Percentiles rank a stretch among this genome's conserved stretches.
These are phyloP conservation scores for Ophiostoma piceae DNA, from an alignment of 2,329 filamentous ascomycete genomes.

Conservation along the genomic window DNA sequence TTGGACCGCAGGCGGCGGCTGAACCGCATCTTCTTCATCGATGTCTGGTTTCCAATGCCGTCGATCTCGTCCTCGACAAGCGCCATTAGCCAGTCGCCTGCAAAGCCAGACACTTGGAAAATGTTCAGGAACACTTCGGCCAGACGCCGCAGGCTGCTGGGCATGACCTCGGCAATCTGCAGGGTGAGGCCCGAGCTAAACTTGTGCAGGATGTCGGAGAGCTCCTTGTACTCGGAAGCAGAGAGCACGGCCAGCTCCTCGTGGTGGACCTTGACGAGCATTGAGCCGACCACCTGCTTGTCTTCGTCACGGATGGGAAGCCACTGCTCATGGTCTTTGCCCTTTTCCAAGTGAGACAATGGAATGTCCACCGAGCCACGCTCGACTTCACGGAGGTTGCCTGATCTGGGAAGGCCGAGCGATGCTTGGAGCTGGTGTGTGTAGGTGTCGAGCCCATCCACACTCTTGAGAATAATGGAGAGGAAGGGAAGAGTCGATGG, in stretches of 20 bases:
- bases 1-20: conserved; percentile 65
- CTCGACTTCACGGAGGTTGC: conserved; percentile 46
- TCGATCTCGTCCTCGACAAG: conserved; percentile 97
- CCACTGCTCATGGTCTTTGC: conserved; percentile 81
- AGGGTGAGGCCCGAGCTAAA: conserved; percentile 80
- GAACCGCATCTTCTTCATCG: conserved; percentile 68
- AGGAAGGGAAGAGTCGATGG: conserved; percentile 63
- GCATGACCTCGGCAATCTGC: conserved; percentile 74
- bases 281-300: conserved; percentile 71
- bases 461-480: conserved; percentile 65
- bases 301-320: conserved; percentile 73
- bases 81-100: conserved; percentile 84
- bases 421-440: conserved; percentile 42
- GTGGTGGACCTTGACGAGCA: conserved; percentile 75
- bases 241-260: conserved; percentile 89
- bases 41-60: conserved; percentile 75
- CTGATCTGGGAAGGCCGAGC: conserved; percentile 40
- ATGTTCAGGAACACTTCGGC: conserved; percentile 88
- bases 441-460: conserved; percentile 48
- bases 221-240: conserved; percentile 73
- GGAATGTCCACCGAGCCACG: conserved; percentile 76
- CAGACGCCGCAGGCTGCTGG: conserved; percentile 70
- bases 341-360: conserved; percentile 70
- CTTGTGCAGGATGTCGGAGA: conserved; percentile 77
- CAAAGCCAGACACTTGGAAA: conserved; percentile 83